Evolutionary conservation across 768 basidiomycete genomes (phyloP), one percentile per base, ranked within the genome.

Genomic region (Rhizopogon sp.): DNA sequence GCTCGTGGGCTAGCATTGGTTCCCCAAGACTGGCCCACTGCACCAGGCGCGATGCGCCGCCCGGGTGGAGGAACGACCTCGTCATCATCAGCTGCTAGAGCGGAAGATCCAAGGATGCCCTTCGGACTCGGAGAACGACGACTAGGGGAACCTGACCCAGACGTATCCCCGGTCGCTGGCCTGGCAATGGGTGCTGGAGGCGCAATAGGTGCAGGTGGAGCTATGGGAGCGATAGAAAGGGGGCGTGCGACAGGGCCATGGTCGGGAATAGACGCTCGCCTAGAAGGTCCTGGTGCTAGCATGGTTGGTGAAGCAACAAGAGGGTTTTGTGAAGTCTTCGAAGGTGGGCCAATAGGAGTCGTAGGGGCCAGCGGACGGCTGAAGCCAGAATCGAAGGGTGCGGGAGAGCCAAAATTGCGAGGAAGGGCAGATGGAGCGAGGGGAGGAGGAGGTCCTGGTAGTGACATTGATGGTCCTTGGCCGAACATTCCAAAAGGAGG

Each of bases 21-120:
- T 3, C 75, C 75, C 82, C 84, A 84, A 2, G 72, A 70, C 53
- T 78, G 79, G 6, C 79, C 70, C 10, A 79, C 74, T 3, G 70
- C 70, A 43, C 72, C 70, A 37, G 68, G 69, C 0, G 66, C 72
- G 40, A 67, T 69, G 7, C 79, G 72, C 46, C 81, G 68, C 39
- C 79, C 72, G 6, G 77, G 75, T 16, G 77, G 70, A 40, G 77
- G 70, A 14, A 91, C 80, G 10, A 90, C 85, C 64, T 91, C 89
- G 65, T 92, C 90, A 57, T 89, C 89, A 56, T 90, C 88, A 13
- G 88, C 81, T 3, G 84, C 81, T 17, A 91, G 76, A 17, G 90
- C 89, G 5, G 86, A 86, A 13, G 89, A 90, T 11, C 90, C 90
- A 6, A 90, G 74, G 37, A 84, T 71, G 40, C 83, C 83, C 64